A percentile compares a stretch with the other conserved stretches of the same genome.
Evolutionary conservation across 441 rosid species (phyloP).

Genomic region (Populus hybrid): DNA sequence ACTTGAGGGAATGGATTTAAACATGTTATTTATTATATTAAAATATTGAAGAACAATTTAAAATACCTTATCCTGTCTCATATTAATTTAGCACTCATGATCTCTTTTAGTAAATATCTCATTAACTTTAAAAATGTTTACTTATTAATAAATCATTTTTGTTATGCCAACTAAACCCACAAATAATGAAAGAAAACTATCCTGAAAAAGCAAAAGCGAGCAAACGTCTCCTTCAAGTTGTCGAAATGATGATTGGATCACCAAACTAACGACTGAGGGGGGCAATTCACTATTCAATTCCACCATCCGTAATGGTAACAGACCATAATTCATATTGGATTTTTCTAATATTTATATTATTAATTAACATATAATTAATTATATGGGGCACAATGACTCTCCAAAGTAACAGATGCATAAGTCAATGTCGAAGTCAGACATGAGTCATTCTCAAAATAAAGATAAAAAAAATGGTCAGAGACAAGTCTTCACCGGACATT

Average conservation of each 20-base stretch:
- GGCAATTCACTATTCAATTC: neutral
- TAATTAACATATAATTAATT: too few species aligned
- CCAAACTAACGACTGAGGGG: neutral
- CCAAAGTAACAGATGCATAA: neutral
- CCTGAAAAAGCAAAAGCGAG: neutral
- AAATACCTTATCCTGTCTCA: too few species aligned
- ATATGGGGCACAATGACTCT: too few species aligned
- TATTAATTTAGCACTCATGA: too few species aligned
- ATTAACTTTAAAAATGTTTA: too few species aligned
- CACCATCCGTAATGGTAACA: neutral
- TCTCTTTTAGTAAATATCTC: too few species aligned
- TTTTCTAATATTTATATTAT: too few species aligned
- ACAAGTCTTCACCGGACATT: neutral
- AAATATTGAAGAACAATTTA: too few species aligned
- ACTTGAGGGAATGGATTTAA: rapidly evolving
- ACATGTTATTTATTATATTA: too few species aligned
- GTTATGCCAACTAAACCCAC: neutral
- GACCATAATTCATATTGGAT: too few species aligned
- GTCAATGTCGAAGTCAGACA: neutral
- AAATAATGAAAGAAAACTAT: neutral
- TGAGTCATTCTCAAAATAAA: too few species aligned
- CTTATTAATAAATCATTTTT: too few species aligned
- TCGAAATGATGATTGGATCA: neutral
- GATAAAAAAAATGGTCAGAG: neutral
- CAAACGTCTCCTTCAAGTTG: neutral